Evolutionary conservation across 169 alveolate genomes (phyloP).

Genomic region (Miamiensis avidus): DNA sequence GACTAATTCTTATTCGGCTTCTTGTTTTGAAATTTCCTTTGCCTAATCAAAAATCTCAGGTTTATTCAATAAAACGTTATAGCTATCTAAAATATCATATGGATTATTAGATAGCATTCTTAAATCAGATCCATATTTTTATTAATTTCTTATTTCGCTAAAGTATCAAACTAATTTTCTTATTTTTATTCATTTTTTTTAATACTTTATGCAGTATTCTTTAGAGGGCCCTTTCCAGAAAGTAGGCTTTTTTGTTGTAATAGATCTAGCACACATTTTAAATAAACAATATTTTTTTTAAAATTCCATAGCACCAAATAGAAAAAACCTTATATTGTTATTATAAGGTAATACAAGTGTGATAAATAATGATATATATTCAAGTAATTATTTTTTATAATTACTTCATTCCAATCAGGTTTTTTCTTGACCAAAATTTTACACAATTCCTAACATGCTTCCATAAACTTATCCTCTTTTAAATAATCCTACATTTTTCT

Average conservation of each 20-base stretch:
- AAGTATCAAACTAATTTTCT: neutral
- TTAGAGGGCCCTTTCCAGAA: neutral
- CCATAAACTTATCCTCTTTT: conserved; percentile 10
- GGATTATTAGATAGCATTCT: conserved; percentile 10
- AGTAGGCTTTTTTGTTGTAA: neutral
- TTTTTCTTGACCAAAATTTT: conserved; percentile 1
- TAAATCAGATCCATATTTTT: conserved; percentile 4
- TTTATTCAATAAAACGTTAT: conserved; percentile 6
- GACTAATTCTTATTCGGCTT: neutral
- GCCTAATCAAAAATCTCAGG: neutral
- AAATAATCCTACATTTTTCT: conserved; percentile 12
- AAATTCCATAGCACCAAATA: conserved; percentile 16
- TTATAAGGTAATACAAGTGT: neutral
- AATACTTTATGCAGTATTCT: neutral
- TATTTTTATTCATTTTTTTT: neutral
- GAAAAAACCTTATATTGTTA: neutral
- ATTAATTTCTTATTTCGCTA: neutral
- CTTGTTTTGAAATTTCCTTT: neutral
- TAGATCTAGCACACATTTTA: neutral
- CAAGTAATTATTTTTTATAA: no score
- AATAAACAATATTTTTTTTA: conserved; percentile 10
- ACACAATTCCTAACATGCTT: conserved; percentile 16
- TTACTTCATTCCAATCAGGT: conserved; percentile 25
- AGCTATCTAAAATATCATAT: conserved; percentile 9
- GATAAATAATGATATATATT: neutral